Percentiles rank a stretch among this genome's conserved stretches.
These are phyloP conservation scores for Plectosphaerella cucumerina DNA, from an alignment of 2,329 filamentous ascomycete species.

Conservation along the genomic window DNA sequence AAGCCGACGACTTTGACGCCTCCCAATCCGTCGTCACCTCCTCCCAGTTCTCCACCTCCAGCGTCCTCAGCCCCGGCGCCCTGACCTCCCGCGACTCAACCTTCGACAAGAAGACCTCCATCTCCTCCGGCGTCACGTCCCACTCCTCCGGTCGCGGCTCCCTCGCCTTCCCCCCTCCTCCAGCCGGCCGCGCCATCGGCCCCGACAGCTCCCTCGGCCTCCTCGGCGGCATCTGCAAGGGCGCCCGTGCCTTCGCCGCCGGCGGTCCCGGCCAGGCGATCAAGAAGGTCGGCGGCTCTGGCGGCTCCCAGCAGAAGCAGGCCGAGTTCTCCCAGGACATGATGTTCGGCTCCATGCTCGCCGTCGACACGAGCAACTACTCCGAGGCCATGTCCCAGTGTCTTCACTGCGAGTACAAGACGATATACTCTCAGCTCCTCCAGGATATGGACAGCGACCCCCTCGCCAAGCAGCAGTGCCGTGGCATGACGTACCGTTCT, in stretches of 20 bases:
- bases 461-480: constrained; percentile 24
- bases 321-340: constrained; percentile 8
- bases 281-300: constrained; percentile 30
- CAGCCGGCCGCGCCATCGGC: constrained; percentile 19
- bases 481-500: constrained; percentile 32
- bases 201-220: constrained; percentile 28
- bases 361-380: constrained; percentile 4
- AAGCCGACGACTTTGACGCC: background rate
- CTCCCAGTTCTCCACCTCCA: too few species aligned
- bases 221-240: constrained; percentile 32
- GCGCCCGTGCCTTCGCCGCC: constrained; percentile 28
- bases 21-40: too few species aligned
- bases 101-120: background rate
- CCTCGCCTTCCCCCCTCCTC: background rate
- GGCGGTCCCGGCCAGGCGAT: constrained; percentile 31
- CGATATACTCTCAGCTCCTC: constrained; percentile 21
- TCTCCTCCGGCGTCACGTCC: background rate
- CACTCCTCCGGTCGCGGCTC: background rate
- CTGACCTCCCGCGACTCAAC: background rate
- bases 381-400: constrained; percentile 15
- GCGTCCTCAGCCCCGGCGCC: too few species aligned
- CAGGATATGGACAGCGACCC: constrained; percentile 22
- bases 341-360: constrained; percentile 11
- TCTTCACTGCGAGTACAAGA: constrained; percentile 15
- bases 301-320: constrained; percentile 8